phyloP scores from a whole-genome alignment of 2,329 filamentous ascomycete species.

The Fusarium sp. region DNA sequence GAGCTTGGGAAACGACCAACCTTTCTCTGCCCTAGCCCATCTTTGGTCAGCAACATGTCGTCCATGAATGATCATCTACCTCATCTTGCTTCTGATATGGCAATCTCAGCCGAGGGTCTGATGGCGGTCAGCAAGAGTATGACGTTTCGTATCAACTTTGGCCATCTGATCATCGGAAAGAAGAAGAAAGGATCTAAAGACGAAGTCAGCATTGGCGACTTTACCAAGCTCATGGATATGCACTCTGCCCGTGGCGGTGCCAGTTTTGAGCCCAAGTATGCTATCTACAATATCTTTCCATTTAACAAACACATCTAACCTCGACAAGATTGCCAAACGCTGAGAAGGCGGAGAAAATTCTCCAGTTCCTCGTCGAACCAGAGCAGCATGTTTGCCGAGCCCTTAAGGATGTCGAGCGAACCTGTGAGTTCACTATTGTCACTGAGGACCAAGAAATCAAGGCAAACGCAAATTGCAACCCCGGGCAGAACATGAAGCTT shows the following conservation, averaged over 20 bases:
- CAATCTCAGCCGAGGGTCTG: slow-evolving; percentile 38
- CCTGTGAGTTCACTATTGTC: slow-evolving; percentile 36
- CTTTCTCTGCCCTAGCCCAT: slow-evolving; percentile 10
- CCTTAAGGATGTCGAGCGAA: slow-evolving; percentile 17
- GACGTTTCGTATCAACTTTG: slow-evolving; percentile 48
- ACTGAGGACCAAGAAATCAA: slow-evolving; percentile 36
- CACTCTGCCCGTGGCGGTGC: slow-evolving; percentile 46
- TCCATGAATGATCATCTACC: slow-evolving; percentile 33
- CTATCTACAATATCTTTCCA: neutral
- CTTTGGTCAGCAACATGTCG: neutral
- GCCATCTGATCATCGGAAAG: slow-evolving; percentile 40
- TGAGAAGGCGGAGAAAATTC: slow-evolving; percentile 24
- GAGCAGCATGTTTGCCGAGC: slow-evolving; percentile 25
- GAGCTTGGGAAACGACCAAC: slow-evolving; percentile 40
- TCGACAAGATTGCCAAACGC: slow-evolving; percentile 25
- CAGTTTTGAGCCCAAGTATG: slow-evolving; percentile 42
- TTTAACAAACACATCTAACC: slow-evolving; percentile 14
- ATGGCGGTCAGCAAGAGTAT: slow-evolving; percentile 40
- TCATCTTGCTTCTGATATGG: slow-evolving; percentile 34
- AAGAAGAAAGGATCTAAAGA: slow-evolving; percentile 41
- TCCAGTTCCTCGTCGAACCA: slow-evolving; percentile 27
- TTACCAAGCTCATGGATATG: slow-evolving; percentile 39
- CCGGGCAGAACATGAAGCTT: slow-evolving; percentile 29
- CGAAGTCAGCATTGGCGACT: slow-evolving; percentile 39
- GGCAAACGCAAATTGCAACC: slow-evolving; percentile 24